Evolutionary conservation across 164 flowering plant genomes (phyloP).

Genomic region (Tetrastigma voinierianum): DNA sequence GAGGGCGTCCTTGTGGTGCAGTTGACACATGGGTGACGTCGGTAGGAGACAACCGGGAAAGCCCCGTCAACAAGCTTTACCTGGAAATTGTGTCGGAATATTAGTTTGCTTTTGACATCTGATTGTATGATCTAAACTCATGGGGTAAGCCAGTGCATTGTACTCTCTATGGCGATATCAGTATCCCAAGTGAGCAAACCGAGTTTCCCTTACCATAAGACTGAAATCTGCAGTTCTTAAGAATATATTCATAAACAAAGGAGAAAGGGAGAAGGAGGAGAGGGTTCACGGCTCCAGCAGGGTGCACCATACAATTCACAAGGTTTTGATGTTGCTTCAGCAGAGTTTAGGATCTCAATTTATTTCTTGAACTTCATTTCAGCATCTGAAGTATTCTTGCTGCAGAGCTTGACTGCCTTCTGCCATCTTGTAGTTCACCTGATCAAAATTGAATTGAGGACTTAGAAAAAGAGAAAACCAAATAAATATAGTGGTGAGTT

Average conservation of each 20-base stretch:
- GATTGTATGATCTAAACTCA: slow-evolving; percentile 43
- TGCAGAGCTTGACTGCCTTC: slow-evolving; percentile 68
- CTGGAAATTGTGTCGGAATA: slow-evolving; percentile 50
- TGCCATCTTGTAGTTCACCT: slow-evolving; percentile 53
- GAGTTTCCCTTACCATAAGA: slow-evolving; percentile 42
- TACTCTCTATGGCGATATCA: slow-evolving; percentile 59
- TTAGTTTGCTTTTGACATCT: slow-evolving; percentile 60
- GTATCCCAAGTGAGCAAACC: slow-evolving; percentile 41
- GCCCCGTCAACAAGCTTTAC: slow-evolving; percentile 70
- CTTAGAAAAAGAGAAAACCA: neutral
- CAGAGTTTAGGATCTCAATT: slow-evolving; percentile 43
- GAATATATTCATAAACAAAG: slow-evolving; percentile 58
- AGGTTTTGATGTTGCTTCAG: slow-evolving; percentile 45
- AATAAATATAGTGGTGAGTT: neutral
- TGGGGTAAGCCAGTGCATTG: slow-evolving; percentile 52
- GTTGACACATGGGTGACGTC: slow-evolving; percentile 63
- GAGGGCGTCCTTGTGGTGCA: slow-evolving; percentile 76
- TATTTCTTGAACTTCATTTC: slow-evolving; percentile 65
- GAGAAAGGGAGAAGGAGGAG: too few species aligned
- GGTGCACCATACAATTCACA: slow-evolving; percentile 60
- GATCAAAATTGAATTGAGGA: neutral
- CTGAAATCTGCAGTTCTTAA: slow-evolving; percentile 69
- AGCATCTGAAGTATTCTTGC: slow-evolving; percentile 39
- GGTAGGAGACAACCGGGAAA: slow-evolving; percentile 50
- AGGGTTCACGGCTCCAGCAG: slow-evolving; percentile 55